These are phyloP conservation scores for Fusarium oligoseptatum DNA, from an alignment of 2,329 filamentous ascomycete species.

Conservation along the genomic window DNA sequence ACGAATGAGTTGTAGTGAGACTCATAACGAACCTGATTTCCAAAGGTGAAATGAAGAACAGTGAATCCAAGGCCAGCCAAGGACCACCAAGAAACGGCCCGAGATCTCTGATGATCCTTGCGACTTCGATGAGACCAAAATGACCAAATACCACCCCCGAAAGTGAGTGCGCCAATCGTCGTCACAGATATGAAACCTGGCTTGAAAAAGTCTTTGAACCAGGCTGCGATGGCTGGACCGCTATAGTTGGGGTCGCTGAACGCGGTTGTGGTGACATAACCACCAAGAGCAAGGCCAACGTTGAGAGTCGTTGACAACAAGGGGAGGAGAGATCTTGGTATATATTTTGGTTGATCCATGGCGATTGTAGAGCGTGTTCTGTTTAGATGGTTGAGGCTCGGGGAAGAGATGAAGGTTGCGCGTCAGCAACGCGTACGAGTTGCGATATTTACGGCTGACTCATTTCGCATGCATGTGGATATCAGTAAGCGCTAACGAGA, in stretches of 20 bases:
- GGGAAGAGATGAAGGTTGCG: neutral
- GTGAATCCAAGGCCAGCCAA: neutral
- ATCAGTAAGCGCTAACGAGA: neutral
- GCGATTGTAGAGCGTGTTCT: neutral
- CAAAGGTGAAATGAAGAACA: neutral
- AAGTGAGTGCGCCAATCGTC: conserved; percentile 20
- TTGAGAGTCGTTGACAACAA: neutral
- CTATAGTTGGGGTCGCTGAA: conserved; percentile 20
- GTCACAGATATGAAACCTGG: conserved; percentile 30
- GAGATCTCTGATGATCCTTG: neutral
- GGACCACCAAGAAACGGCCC: neutral
- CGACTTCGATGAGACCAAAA: neutral
- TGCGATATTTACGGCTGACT: neutral
- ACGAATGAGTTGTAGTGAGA: neutral
- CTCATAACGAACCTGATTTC: neutral
- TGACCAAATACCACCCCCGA: neutral
- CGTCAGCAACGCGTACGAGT: neutral
- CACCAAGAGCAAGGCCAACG: conserved; percentile 12
- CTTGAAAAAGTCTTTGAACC: conserved; percentile 33
- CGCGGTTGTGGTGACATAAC: conserved; percentile 24
- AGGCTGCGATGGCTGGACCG: conserved; percentile 24
- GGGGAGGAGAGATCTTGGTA: neutral
- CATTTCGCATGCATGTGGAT: neutral
- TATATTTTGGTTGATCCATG: neutral
- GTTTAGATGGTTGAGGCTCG: neutral